Conservation (phyloP, 2,329 filamentous ascomycete genomes). For the Triangularia setosa region DNA sequence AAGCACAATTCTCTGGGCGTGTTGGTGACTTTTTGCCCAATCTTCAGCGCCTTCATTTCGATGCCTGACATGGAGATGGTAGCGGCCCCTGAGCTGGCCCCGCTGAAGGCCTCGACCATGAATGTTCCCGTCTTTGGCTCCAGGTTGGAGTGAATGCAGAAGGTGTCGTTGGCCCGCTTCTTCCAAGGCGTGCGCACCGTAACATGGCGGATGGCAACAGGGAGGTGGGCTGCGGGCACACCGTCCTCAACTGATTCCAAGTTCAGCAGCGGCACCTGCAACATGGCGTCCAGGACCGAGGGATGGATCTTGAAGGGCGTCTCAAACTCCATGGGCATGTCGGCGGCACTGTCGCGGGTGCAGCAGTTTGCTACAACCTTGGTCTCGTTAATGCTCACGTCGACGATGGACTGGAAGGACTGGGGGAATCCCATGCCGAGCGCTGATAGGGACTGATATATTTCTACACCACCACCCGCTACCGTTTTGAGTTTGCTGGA, state of each 20-base stretch:
- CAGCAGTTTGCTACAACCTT: slow-evolving; percentile 34
- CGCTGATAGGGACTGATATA: slow-evolving; percentile 16
- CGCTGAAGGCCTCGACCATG: slow-evolving; percentile 21
- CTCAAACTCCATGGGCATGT: slow-evolving; percentile 46
- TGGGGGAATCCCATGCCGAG: slow-evolving; percentile 18
- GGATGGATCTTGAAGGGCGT: slow-evolving; percentile 43
- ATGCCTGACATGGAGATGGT: slow-evolving; percentile 25
- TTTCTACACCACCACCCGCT: slow-evolving; percentile 2
- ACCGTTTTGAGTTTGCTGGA: slow-evolving; percentile 4
- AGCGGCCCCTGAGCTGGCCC: slow-evolving; percentile 4
- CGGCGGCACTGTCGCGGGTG: slow-evolving; percentile 40
- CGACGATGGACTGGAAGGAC: slow-evolving; percentile 22
- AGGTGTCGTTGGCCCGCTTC: slow-evolving; percentile 14
- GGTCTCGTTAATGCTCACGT: slow-evolving; percentile 19
- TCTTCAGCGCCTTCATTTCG: slow-evolving; percentile 21
- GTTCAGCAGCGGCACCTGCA: slow-evolving; percentile 39
- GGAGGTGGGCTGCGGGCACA: slow-evolving; percentile 21
- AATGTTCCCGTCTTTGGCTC: slow-evolving; percentile 21
- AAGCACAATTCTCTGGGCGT: slow-evolving; percentile 27
- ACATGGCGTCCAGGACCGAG: slow-evolving; percentile 42
- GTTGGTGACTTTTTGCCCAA: neutral
- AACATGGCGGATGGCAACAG: slow-evolving; percentile 26
- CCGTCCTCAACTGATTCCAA: slow-evolving; percentile 32
- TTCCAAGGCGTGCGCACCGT: slow-evolving; percentile 16
- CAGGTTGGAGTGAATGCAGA: slow-evolving; percentile 10